Conservation (phyloP, 306 rosid genomes). For the Malus sylvestris region DNA sequence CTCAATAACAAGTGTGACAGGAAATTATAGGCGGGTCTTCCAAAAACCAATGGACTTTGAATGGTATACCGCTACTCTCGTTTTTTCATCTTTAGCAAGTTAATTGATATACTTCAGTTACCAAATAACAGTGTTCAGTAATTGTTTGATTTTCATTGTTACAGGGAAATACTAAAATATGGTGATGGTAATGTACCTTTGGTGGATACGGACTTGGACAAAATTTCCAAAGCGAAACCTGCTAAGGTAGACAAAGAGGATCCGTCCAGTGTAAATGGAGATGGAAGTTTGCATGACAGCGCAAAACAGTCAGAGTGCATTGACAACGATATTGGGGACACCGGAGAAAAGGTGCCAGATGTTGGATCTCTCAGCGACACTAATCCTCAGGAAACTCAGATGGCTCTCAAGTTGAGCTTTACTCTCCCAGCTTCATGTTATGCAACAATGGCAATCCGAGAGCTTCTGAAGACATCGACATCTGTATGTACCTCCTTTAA, state of each 20-base stretch:
- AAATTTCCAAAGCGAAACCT: conserved; percentile 39
- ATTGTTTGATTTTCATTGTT: conserved; percentile 12
- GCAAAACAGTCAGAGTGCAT: conserved; percentile 22
- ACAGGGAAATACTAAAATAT: conserved; percentile 76
- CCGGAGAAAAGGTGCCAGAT: conserved; percentile 23
- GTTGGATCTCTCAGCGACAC: conserved; percentile 25
- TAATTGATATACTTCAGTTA: neutral
- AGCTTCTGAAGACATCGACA: conserved; percentile 91
- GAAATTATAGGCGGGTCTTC: conserved; percentile 81
- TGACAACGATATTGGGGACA: conserved; percentile 19
- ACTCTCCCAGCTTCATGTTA: conserved; percentile 91
- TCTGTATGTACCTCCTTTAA: conserved; percentile 50
- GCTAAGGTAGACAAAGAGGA: conserved; percentile 11
- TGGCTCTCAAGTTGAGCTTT: conserved; percentile 76
- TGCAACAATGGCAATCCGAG: conserved; percentile 97
- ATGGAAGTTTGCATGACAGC: conserved; percentile 10
- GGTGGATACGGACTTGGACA: conserved; percentile 80
- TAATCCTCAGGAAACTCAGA: conserved; percentile 49
- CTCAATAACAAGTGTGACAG: conserved; percentile 79
- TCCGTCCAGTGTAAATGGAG: neutral
- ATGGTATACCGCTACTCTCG: conserved; percentile 38
- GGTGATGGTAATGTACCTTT: conserved; percentile 52
- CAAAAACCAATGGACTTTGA: conserved; percentile 74
- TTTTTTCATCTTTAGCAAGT: neutral
- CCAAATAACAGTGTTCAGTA: neutral